Evolutionary conservation across 2,329 filamentous ascomycete species (phyloP), one percentile per base, ranked within the genome.

Genomic region (Aspergillus quadricinctus): DNA sequence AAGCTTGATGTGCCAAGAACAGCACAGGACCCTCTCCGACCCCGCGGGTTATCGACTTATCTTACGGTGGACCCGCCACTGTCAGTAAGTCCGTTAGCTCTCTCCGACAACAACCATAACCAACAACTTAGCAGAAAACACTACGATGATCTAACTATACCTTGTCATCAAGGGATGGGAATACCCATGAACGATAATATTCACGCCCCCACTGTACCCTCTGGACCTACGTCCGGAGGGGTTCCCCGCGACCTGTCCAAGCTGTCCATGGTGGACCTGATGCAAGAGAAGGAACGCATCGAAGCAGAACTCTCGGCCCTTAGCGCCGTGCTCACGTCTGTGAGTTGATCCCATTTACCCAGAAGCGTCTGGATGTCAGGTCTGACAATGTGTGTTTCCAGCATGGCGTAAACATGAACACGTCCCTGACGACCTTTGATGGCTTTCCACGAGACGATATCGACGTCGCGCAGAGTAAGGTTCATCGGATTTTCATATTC

Each of bases 321-420:
- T 8, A 87, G 92, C 58, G 82, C 87, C 53, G 90, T 97, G 14
- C 83, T 99, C n/a, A 89, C 92, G 63, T 94, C 92, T 63, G 92
- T 96, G 77, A 67, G 83, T 72, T 43, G 48, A 23, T 35, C 11
- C 31, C 5, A 17, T 21, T 25, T 14, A 35, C 4, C 40, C 28
- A 23, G 54, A 45, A 21, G 25, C 27, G 25, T 31, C 28, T 45
- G 23, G 48, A 10, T 49, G 21, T 27, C 31, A 35, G 40, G 61
- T 60, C 58, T 66, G 49, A 68, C 46, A 19, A n/a, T 50, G 17
- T 49, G n/a, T 50, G 55, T 46, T 28, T 50, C 37, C 25, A 97
- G 92, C 93, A 97, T 79, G 87, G 88, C 48, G 93, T 96, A 53
- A 87, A 89, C 67, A 99, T 99, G 94, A 87, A 88, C 66, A 97